These are phyloP conservation scores for Flaveria floridana DNA, from an alignment of 140 eudicot genomes.

Conservation along the genomic window DNA sequence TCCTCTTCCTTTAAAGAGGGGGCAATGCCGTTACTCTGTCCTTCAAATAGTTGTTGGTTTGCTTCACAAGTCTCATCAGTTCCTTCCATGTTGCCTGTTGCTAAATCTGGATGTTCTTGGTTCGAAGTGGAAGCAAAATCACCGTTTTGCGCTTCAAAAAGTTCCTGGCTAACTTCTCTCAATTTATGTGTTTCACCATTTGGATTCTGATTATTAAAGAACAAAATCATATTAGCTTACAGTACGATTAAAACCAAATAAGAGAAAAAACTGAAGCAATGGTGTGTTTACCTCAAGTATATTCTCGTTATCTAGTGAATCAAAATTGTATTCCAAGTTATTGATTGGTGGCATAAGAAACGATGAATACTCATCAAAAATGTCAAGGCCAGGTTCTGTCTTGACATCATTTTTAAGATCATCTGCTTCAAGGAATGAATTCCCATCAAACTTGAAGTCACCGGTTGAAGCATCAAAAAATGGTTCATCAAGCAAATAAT, in stretches of 20 bases:
- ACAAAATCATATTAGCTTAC: slow-evolving; percentile 6
- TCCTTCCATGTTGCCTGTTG: slow-evolving; percentile 33
- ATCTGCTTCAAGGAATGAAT: slow-evolving; percentile 60
- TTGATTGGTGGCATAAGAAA: slow-evolving; percentile 53
- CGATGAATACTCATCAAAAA: slow-evolving; percentile 56
- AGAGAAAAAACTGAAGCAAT: neutral
- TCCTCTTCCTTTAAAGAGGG: slow-evolving; percentile 43
- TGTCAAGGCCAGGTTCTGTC: slow-evolving; percentile 49
- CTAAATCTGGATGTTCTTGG: slow-evolving; percentile 40
- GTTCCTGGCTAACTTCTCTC: slow-evolving; percentile 27
- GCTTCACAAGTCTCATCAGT: slow-evolving; percentile 32
- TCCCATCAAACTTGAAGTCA: slow-evolving; percentile 49
- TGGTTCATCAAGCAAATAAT: slow-evolving; percentile 66
- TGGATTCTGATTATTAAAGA: slow-evolving; percentile 30
- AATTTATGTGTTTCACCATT: slow-evolving; percentile 29
- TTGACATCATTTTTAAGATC: slow-evolving; percentile 54
- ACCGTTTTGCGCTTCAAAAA: slow-evolving; percentile 31
- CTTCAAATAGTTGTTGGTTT: slow-evolving; percentile 34
- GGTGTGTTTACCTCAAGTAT: slow-evolving; percentile 41
- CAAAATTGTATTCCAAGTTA: slow-evolving; percentile 40
- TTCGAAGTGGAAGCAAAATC: slow-evolving; percentile 41
- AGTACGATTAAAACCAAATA: neutral
- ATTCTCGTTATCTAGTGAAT: slow-evolving; percentile 38
- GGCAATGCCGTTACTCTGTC: slow-evolving; percentile 21
- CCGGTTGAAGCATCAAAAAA: slow-evolving; percentile 43